Percentiles rank a stretch among this genome's conserved stretches.
Evolutionary conservation across 139 green algal genomes (phyloP).

Genomic region (Chlorella sp.): DNA sequence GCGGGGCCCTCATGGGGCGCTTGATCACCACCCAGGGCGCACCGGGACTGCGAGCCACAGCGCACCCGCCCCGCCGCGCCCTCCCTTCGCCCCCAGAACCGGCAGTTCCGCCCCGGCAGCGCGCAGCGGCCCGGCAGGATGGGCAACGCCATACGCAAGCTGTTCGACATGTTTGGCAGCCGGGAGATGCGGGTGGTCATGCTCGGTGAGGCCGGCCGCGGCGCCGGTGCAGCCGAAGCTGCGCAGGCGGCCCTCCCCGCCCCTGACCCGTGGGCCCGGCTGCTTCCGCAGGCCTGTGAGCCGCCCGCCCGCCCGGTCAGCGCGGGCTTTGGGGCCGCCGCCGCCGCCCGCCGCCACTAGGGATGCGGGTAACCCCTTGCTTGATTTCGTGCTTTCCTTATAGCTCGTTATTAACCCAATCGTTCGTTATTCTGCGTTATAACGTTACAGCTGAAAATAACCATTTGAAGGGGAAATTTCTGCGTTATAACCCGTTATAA

Average conservation of each 20-base stretch:
- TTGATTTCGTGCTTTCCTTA: too few relatives aligned
- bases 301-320: not conserved
- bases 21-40: not conserved
- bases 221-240: not conserved
- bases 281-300: not conserved
- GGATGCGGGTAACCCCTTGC: too few relatives aligned
- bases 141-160: conserved; percentile 73
- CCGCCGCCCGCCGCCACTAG: too few relatives aligned
- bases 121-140: conserved; percentile 48
- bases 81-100: not conserved
- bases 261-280: not conserved
- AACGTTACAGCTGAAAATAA: too few relatives aligned
- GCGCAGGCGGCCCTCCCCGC: not conserved
- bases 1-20: too few relatives aligned
- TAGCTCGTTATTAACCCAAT: too few relatives aligned
- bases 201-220: conserved; percentile 60
- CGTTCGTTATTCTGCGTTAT: too few relatives aligned
- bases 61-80: too few relatives aligned
- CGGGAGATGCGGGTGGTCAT: conserved; percentile 95
- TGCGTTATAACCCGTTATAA: too few relatives aligned
- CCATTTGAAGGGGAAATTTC: too few relatives aligned
- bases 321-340: not conserved
- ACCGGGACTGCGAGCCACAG: too few relatives aligned
- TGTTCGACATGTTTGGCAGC: conserved; percentile 92
- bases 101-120: not conserved